Percentiles rank a stretch among this genome's conserved stretches.
These are phyloP conservation scores for Metrosideros polymorpha DNA, from an alignment of 441 rosid genomes.

Conservation along the genomic window DNA sequence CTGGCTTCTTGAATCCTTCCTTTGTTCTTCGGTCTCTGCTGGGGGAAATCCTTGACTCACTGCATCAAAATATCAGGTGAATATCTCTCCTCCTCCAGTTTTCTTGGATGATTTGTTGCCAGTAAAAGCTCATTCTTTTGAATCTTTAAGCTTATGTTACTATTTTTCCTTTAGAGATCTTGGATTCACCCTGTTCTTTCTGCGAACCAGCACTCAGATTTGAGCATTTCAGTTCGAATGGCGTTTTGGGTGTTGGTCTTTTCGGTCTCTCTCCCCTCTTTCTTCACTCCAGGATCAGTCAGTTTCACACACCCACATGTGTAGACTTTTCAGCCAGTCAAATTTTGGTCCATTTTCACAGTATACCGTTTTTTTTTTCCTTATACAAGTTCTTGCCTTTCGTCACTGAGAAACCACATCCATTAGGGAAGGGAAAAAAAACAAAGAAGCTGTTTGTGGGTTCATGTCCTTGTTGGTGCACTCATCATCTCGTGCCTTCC, in stretches of 20 bases:
- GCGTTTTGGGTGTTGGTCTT: neutral
- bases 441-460: neutral
- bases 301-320: neutral
- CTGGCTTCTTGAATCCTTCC: neutral
- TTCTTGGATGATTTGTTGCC: neutral
- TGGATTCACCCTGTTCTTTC: neutral
- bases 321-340: neutral
- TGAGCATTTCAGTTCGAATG: neutral
- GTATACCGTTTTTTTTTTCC: neutral
- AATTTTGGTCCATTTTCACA: neutral
- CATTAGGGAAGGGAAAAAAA: neutral
- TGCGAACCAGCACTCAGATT: neutral
- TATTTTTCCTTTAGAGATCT: neutral
- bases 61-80: neutral
- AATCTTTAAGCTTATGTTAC: neutral
- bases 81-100: neutral
- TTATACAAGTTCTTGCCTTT: neutral
- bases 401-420: neutral
- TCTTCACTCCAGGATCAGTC: neutral
- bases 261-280: neutral
- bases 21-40: neutral
- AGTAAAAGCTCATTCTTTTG: neutral
- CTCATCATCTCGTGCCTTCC: neutral
- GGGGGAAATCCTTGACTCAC: neutral
- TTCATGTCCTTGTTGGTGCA: neutral